These are phyloP conservation scores for Schoenoplectus tabernaemontani DNA, from an alignment of 202 grass and related monocot genomes.

Conservation along the genomic window DNA sequence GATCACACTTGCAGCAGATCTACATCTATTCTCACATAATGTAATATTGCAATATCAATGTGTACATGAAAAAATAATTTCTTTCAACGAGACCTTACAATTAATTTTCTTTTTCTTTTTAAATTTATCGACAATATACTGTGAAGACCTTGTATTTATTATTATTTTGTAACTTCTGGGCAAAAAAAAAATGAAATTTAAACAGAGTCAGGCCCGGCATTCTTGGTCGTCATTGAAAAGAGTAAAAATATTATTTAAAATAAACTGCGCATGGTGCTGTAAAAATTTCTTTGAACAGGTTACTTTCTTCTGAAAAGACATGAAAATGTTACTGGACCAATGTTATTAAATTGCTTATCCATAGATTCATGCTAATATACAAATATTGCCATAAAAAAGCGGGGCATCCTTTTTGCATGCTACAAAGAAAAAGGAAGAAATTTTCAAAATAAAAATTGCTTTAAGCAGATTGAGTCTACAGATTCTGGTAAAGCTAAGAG, in stretches of 20 bases:
- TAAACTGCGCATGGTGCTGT: background rate
- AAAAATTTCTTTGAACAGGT: background rate
- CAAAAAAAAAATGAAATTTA: background rate
- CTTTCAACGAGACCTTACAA: background rate
- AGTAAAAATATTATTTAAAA: background rate
- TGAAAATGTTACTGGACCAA: background rate
- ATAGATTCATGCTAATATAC: background rate
- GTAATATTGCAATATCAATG: background rate
- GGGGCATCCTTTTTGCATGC: conserved; percentile 21
- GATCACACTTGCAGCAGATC: background rate
- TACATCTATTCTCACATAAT: background rate
- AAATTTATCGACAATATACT: background rate
- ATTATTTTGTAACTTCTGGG: background rate
- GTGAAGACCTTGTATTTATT: background rate
- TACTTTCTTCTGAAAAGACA: conserved; percentile 14
- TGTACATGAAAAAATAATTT: background rate
- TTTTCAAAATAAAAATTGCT: background rate
- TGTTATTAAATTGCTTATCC: conserved; percentile 8
- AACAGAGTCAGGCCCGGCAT: background rate
- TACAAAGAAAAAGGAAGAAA: conserved; percentile 18
- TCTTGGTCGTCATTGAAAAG: background rate
- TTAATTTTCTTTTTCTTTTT: background rate
- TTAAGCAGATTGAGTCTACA: conserved; percentile 8
- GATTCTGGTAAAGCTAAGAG: conserved; percentile 31
- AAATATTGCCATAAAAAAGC: background rate